Evolutionary conservation across 2,329 filamentous ascomycete species (phyloP).

Genomic region (Cordyceps cicadae): DNA sequence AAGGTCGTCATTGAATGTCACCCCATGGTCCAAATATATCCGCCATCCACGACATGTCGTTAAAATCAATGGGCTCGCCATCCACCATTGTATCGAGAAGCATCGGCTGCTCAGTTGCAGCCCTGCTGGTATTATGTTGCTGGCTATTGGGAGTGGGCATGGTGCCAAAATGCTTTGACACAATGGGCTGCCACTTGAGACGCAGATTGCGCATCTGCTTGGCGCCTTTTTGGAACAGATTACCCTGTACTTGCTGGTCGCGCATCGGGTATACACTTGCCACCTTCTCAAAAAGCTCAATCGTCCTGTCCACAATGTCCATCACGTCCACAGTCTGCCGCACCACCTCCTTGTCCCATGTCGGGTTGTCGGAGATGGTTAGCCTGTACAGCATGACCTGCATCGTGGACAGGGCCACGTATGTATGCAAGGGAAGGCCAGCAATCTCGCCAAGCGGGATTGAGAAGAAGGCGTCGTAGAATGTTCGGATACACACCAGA

Average conservation of each 20-base stretch:
- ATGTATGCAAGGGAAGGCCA: conserved; percentile 26
- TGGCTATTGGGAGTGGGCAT: conserved; percentile 24
- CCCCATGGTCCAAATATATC: conserved; percentile 31
- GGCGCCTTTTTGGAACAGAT: conserved; percentile 25
- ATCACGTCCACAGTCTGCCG: conserved; percentile 28
- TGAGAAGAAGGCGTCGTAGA: conserved; percentile 29
- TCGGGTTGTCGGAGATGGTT: conserved; percentile 30
- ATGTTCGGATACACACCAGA: conserved; percentile 26
- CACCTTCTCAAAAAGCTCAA: conserved; percentile 24
- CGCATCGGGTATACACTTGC: conserved; percentile 21
- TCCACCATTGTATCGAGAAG: conserved; percentile 15
- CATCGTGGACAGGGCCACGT: conserved; percentile 27
- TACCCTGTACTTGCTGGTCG: conserved; percentile 21
- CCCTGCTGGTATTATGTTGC: conserved; percentile 7
- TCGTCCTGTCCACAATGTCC: conserved; percentile 25
- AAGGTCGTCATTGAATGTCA: conserved; percentile 21
- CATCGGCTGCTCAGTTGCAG: conserved; percentile 12
- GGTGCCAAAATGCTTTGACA: conserved; percentile 22
- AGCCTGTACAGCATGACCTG: conserved; percentile 32
- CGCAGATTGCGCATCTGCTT: conserved; percentile 28
- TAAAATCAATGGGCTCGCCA: conserved; percentile 23
- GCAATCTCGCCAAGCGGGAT: conserved; percentile 23
- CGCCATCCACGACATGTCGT: conserved; percentile 30
- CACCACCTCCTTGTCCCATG: conserved; percentile 32
- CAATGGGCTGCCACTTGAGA: conserved; percentile 27